Conservation (phyloP, 2,329 filamentous ascomycete genomes). For the Beauveria varroae region DNA sequence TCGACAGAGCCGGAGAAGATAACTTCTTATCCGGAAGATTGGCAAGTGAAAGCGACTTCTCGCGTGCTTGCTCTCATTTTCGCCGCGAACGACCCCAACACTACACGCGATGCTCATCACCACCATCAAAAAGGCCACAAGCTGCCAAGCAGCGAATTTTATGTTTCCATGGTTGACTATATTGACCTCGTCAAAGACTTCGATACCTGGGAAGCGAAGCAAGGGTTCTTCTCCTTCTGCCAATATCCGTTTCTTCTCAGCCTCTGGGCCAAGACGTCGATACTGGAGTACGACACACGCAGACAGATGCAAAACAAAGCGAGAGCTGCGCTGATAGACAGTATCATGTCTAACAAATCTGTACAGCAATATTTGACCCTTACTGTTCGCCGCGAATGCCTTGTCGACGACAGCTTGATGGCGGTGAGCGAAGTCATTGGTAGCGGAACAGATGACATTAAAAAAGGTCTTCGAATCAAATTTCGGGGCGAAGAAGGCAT, state of each 20-base stretch:
- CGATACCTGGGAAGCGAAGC: slow-evolving; percentile 74
- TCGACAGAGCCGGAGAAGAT: slow-evolving; percentile 47
- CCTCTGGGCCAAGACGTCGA: slow-evolving; percentile 86
- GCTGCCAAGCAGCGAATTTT: slow-evolving; percentile 76
- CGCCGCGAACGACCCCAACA: slow-evolving; percentile 61
- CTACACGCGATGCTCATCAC: slow-evolving; percentile 23
- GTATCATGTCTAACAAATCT: slow-evolving; percentile 66
- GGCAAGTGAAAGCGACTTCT: slow-evolving; percentile 78
- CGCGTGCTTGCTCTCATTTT: slow-evolving; percentile 76
- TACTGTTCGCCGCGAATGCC: slow-evolving; percentile 71
- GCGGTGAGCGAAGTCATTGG: slow-evolving; percentile 80
- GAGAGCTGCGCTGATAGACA: slow-evolving; percentile 84
- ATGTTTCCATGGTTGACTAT: slow-evolving; percentile 79
- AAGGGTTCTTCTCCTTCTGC: slow-evolving; percentile 75
- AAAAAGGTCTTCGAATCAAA: slow-evolving; percentile 79
- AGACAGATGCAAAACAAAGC: slow-evolving; percentile 87
- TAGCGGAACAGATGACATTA: slow-evolving; percentile 74
- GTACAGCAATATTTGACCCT: slow-evolving; percentile 73
- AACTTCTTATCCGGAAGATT: slow-evolving; percentile 70
- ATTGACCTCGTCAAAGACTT: slow-evolving; percentile 82
- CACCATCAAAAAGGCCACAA: slow-evolving; percentile 50
- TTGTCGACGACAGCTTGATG: slow-evolving; percentile 81
- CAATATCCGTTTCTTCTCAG: slow-evolving; percentile 89
- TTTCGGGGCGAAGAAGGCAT: slow-evolving; percentile 87
- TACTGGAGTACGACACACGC: slow-evolving; percentile 79